Base-by-base conservation (phyloP, 345 rosid genomes). In the Bruguiera gymnorhiza region DNA sequence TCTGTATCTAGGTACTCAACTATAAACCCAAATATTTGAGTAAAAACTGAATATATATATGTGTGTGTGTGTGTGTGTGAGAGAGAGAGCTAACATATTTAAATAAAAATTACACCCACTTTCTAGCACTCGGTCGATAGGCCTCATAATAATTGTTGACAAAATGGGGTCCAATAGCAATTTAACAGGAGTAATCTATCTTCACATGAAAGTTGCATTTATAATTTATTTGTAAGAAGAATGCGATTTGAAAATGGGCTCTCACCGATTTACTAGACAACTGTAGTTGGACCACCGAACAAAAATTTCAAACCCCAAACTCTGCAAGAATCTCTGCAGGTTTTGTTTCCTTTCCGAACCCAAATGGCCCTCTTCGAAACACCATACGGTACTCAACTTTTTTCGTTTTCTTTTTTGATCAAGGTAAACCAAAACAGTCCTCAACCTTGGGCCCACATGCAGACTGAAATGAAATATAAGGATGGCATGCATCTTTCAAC, bases 321-420 rank as follows among this genome's bases (percentile, higher is more conserved):
- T 55, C 66, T 66, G 73, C 70, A 53, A 77, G 85, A 83, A 81
- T 86, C 87, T 84, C 77, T 83, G 71, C 87, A 80, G 84, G 68
- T 71, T 36, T 50, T 70, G 52, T 46, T 75, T 39, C 46, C 67
- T 64, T 69, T 64, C 79, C 43, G 37, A 58, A 43, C 75, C 60
- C 70, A 43, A 39, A 66, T 69, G 70, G 75, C 63, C 66, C 76
- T 21, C 34, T 43, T 13, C 51, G 20, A 59, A 30, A 31, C 15
- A 59, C 32, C 65, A 43, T 2, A 43, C 50, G 13, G 16, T 13
- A 0, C 50, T 43, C 50, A 43, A 11, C 18, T 0, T 39, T 13
- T 43, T 26, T 59, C 1, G 15, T 67, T 8, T 23, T 15, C n/a
- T n/a, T 3, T 23, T 10, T 48, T 27, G 18, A 43, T 13, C 50